These are phyloP conservation scores for Lachnellula subtilissima DNA, from an alignment of 2,329 filamentous ascomycete genomes.

Conservation along the genomic window DNA sequence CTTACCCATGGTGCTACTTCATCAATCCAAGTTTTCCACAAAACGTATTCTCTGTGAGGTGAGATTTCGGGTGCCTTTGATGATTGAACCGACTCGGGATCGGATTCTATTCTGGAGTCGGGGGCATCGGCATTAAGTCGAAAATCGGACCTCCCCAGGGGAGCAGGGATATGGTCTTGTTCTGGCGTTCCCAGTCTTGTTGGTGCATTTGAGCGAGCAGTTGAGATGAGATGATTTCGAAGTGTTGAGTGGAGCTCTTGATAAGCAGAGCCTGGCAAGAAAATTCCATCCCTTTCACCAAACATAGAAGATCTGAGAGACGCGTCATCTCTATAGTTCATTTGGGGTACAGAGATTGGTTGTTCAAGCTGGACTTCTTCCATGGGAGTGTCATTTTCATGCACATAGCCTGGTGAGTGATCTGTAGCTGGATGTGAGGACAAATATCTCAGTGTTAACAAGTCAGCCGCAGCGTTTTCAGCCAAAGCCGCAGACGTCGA, in stretches of 20 bases:
- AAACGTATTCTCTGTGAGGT: slow-evolving; percentile 25
- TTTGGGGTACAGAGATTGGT: too few species aligned
- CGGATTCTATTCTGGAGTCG: not conserved
- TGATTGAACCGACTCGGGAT: slow-evolving; percentile 13
- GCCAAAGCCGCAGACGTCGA: slow-evolving; percentile 3
- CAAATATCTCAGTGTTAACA: slow-evolving; percentile 12
- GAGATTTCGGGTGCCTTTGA: slow-evolving; percentile 27
- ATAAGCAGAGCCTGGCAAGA: slow-evolving; percentile 43
- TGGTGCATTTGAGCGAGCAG: slow-evolving; percentile 37
- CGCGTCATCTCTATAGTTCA: too few species aligned
- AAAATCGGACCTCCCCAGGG: not conserved
- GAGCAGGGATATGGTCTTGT: slow-evolving; percentile 5
- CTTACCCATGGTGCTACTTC: slow-evolving; percentile 39
- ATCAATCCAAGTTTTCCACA: slow-evolving; percentile 46
- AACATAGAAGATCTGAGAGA: slow-evolving; percentile 1
- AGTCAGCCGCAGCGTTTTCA: slow-evolving; percentile 15
- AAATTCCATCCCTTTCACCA: slow-evolving; percentile 35
- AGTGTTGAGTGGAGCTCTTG: slow-evolving; percentile 43
- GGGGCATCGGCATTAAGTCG: not conserved
- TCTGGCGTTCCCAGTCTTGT: slow-evolving; percentile 29
- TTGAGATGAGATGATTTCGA: slow-evolving; percentile 41
- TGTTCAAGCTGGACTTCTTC: not conserved
- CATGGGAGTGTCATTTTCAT: not conserved
- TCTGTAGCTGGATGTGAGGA: not conserved
- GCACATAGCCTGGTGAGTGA: too few species aligned